Base-by-base conservation (phyloP, 441 rosid species). In the Gossypium schwendimanii region DNA sequence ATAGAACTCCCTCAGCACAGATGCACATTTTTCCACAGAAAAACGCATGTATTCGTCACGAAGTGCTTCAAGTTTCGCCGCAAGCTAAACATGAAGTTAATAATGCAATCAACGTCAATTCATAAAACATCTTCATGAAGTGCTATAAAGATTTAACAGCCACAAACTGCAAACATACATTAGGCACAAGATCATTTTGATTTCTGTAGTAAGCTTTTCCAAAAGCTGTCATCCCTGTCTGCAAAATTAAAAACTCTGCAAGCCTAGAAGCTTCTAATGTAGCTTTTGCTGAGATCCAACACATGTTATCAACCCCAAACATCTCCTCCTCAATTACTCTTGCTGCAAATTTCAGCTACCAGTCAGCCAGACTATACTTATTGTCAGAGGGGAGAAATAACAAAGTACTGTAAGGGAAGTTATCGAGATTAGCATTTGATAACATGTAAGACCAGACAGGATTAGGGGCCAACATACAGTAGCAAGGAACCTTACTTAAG, bases 181-280 rank as follows among this genome's bases (percentile, higher is more conserved):
- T 92, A 47, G 98, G 97, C 73, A 91, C 89, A 58, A 95, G 97
- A 84, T 95, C 99, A 58, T 86, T 78, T 76, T 88, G 96, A 67
- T 85, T 86, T 79, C 96, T 86, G 84, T 90, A 95, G 85, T 85
- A 90, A 66, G 92, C 92, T 80, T 92, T 92, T 73, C 99, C 99
- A 71, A 92, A 91, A 59, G 95, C 95, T 50, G 99, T 89, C 99
- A 95, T 95, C 77, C 99, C 99, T 12, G 99, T 91, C 83, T 84
- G 96, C 76, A 95, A 87, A 81, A 95, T 92, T 79, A 95, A 81
- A 84, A 81, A 82, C 66, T 95, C 98, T 6, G 97, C 92, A 72
- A 87, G 87, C 73, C 89, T 87, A 33, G 98, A 95, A 82, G 99
- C 96, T 80, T 92, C 96, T 77, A 91, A 75, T 20, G 97, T 92